Conservation (phyloP, 2,329 filamentous ascomycete species). For the Aspergillus novofumigatus region DNA sequence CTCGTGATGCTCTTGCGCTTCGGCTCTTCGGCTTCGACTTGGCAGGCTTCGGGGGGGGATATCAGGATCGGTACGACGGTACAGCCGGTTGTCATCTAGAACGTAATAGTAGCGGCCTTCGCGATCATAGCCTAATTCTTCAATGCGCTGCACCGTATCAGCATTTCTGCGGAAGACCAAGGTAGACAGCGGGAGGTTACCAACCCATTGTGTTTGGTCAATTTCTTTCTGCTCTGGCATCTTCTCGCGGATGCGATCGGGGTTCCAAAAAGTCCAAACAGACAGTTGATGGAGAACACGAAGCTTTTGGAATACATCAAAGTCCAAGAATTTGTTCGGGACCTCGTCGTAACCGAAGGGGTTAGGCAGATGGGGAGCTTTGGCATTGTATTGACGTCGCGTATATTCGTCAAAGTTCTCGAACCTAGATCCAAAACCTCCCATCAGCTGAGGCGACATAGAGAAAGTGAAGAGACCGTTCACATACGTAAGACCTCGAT, state of each 20-base stretch:
- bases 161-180: background rate
- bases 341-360: conserved; percentile 77
- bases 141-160: conserved; percentile 38
- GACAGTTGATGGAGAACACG: conserved; percentile 80
- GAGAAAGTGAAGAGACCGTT: background rate
- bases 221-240: conserved; percentile 77
- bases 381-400: conserved; percentile 80
- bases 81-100: conserved; percentile 89
- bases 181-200: conserved; percentile 22
- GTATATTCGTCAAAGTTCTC: conserved; percentile 94
- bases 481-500: conserved; percentile 83
- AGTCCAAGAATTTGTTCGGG: conserved; percentile 70
- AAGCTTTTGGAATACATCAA: conserved; percentile 79
- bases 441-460: conserved; percentile 5
- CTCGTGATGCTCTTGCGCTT: conserved; percentile 60
- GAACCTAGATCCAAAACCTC: conserved; percentile 48
- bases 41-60: conserved; percentile 53
- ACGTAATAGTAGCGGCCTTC: conserved; percentile 85
- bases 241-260: conserved; percentile 79
- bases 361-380: conserved; percentile 67
- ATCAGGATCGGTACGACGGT: conserved; percentile 75
- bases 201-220: conserved; percentile 80
- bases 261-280: conserved; percentile 81
- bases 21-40: conserved; percentile 64
- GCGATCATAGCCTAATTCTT: conserved; percentile 70